A percentile compares a stretch with the other conserved stretches of the same genome.
Evolutionary conservation across 192 early-diverging fungal species (phyloP).

Genomic region (Coemansia sp.): DNA sequence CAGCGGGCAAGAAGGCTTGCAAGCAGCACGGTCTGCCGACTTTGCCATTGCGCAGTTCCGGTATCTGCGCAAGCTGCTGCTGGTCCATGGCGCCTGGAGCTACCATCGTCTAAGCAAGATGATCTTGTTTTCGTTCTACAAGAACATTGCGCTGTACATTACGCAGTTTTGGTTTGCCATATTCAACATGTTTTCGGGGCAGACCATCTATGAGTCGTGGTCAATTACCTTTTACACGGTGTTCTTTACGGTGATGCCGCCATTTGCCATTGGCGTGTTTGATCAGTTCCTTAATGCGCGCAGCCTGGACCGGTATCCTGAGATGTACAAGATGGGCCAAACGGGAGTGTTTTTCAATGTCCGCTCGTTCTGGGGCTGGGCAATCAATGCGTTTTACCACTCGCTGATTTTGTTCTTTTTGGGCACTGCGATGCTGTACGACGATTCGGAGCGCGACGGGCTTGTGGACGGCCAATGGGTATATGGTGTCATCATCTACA

Average conservation of each 20-base stretch:
- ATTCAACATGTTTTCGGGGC: conserved; percentile 94
- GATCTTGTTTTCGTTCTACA: conserved; percentile 98
- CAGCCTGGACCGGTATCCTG: conserved; percentile 94
- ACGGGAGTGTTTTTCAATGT: conserved; percentile 75
- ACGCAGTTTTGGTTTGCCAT: conserved; percentile 97
- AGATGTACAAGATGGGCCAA: conserved; percentile 87
- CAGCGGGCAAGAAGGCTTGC: conserved; percentile 92
- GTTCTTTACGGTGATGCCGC: conserved; percentile 91
- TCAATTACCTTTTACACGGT: conserved; percentile 94
- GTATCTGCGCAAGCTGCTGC: conserved; percentile 88
- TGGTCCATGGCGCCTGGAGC: conserved; percentile 97
- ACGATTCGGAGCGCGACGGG: conserved; percentile 69
- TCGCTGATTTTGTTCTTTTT: conserved; percentile 79
- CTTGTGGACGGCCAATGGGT: conserved; percentile 82
- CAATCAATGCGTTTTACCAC: conserved; percentile 89
- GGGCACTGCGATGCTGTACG: conserved; percentile 63
- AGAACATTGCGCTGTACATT: conserved; percentile 97
- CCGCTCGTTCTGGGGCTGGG: conserved; percentile 88
- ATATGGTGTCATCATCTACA: conserved; percentile 86
- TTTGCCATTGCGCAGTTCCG: conserved; percentile 99
- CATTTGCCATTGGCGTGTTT: conserved; percentile 95
- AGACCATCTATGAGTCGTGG: conserved; percentile 98
- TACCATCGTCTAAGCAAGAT: conserved; percentile 94
- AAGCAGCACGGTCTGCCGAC: conserved; percentile 94
- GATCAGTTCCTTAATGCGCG: conserved; percentile 92